A percentile compares a stretch with the other conserved stretches of the same genome.
Conservation (phyloP, 1,139 yeast species). For the Debaryomycetaceae sp. region DNA sequence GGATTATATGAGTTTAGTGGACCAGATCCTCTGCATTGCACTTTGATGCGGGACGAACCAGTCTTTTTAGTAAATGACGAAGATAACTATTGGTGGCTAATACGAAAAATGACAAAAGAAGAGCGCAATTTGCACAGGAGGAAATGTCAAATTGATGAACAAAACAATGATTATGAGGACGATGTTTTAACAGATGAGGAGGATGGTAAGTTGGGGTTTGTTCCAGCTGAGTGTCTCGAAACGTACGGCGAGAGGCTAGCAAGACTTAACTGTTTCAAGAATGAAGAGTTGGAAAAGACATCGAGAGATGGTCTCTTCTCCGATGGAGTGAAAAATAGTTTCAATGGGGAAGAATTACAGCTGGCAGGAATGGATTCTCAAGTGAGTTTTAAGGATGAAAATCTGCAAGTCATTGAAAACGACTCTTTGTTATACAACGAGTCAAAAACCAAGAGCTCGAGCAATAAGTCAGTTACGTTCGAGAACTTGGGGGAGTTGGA, state of each 20-base stretch:
- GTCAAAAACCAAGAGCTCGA: neutral
- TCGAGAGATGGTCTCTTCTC: slow-evolving; percentile 10
- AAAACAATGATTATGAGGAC: slow-evolving; percentile 11
- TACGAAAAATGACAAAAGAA: slow-evolving; percentile 53
- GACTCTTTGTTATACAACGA: slow-evolving; percentile 9
- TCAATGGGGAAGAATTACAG: neutral
- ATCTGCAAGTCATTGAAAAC: neutral
- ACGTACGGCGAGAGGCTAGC: slow-evolving; percentile 91
- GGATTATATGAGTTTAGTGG: slow-evolving; percentile 88
- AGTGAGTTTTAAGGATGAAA: neutral
- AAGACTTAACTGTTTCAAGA: slow-evolving; percentile 85
- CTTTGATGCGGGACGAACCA: slow-evolving; percentile 75
- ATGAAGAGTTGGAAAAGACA: slow-evolving; percentile 64
- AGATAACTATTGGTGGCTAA: slow-evolving; percentile 97
- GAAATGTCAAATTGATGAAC: slow-evolving; percentile 1
- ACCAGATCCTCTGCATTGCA: slow-evolving; percentile 92
- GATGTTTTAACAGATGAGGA: slow-evolving; percentile 41
- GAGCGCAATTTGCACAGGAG: slow-evolving; percentile 22
- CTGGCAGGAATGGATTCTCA: neutral
- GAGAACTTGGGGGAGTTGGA: slow-evolving; percentile 34
- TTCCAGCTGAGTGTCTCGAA: slow-evolving; percentile 94
- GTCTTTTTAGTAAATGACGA: slow-evolving; percentile 80
- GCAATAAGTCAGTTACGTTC: slow-evolving; percentile 36
- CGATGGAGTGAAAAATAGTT: neutral
- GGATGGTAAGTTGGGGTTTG: slow-evolving; percentile 76